Evolutionary conservation across 495 filamentous ascomycete species (phyloP).

Genomic region (Lichenothelia convexa): DNA sequence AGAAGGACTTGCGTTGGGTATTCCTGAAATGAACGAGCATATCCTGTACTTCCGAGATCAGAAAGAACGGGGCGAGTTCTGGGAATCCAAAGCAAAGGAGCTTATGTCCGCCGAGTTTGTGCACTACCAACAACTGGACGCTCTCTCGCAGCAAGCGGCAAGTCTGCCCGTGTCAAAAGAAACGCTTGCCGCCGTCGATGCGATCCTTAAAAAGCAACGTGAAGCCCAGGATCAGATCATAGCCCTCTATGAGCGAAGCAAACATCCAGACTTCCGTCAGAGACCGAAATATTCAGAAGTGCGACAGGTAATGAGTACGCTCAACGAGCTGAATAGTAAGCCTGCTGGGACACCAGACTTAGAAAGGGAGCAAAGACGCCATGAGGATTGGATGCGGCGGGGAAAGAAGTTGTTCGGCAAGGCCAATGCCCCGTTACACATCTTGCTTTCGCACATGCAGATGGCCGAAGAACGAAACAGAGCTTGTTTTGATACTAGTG

Average conservation of each 20-base stretch:
- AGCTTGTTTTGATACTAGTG: conserved; percentile 82
- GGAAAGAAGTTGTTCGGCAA: conserved; percentile 98
- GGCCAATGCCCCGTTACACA: conserved; percentile 91
- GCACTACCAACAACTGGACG: conserved; percentile 87
- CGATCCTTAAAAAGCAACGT: conserved; percentile 87
- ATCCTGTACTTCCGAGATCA: conserved; percentile 59
- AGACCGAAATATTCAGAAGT: conserved; percentile 85
- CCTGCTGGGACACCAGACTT: conserved; percentile 79
- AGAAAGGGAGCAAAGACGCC: conserved; percentile 84
- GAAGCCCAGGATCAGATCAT: conserved; percentile 81
- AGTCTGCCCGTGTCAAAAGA: conserved; percentile 64
- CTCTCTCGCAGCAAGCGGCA: conserved; percentile 59
- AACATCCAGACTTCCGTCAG: conserved; percentile 51
- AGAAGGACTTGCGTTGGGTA: conserved; percentile 52
- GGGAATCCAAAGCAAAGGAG: conserved; percentile 89
- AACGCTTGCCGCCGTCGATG: conserved; percentile 68
- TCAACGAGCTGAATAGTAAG: conserved; percentile 80
- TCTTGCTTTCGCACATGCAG: conserved; percentile 83
- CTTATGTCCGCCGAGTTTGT: conserved; percentile 75
- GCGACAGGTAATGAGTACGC: conserved; percentile 65
- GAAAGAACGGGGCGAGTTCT: conserved; percentile 55
- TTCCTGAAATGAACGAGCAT: conserved; percentile 61
- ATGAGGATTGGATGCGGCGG: conserved; percentile 98
- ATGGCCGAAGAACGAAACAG: conserved; percentile 75
- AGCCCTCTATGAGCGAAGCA: conserved; percentile 58